Conservation (phyloP, 2,329 filamentous ascomycete genomes). For the Pezicula neosporulosa region DNA sequence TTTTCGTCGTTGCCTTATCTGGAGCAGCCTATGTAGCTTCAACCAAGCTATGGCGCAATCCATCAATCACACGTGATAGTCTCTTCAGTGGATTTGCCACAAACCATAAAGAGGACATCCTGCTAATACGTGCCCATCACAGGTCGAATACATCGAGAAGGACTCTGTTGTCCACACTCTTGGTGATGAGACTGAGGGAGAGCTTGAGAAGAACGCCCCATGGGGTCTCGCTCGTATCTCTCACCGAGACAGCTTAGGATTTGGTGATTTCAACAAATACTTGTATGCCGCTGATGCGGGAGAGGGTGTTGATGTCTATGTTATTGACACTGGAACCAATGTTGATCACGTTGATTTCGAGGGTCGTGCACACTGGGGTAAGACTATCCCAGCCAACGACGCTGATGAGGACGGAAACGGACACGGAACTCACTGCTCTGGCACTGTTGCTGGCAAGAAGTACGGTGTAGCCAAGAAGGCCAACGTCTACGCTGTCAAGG, state of each 20-base stretch:
- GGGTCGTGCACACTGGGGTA: slow-evolving; percentile 92
- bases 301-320: slow-evolving; percentile 97
- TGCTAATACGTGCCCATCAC: slow-evolving; percentile 8
- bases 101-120: slow-evolving; percentile 1
- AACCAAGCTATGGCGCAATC: not conserved
- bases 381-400: slow-evolving; percentile 86
- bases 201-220: slow-evolving; percentile 87
- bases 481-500: slow-evolving; percentile 94
- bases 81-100: not conserved
- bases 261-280: slow-evolving; percentile 98
- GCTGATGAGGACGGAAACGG: slow-evolving; percentile 92
- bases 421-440: slow-evolving; percentile 98
- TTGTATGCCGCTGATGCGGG: slow-evolving; percentile 85
- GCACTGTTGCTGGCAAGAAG: slow-evolving; percentile 96
- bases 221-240: slow-evolving; percentile 99
- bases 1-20: not conserved
- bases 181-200: slow-evolving; percentile 44
- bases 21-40: not conserved
- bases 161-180: slow-evolving; percentile 90
- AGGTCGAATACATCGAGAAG: slow-evolving; percentile 97
- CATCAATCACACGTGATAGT: slow-evolving; percentile 20
- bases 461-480: slow-evolving; percentile 99
- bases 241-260: slow-evolving; percentile 81
- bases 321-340: slow-evolving; percentile 98
- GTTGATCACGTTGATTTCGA: slow-evolving; percentile 93